Percentiles rank a stretch among this genome's conserved stretches.
phyloP scores from a whole-genome alignment of 805 yeast species.

The Saccharomycopsis capsularis region DNA sequence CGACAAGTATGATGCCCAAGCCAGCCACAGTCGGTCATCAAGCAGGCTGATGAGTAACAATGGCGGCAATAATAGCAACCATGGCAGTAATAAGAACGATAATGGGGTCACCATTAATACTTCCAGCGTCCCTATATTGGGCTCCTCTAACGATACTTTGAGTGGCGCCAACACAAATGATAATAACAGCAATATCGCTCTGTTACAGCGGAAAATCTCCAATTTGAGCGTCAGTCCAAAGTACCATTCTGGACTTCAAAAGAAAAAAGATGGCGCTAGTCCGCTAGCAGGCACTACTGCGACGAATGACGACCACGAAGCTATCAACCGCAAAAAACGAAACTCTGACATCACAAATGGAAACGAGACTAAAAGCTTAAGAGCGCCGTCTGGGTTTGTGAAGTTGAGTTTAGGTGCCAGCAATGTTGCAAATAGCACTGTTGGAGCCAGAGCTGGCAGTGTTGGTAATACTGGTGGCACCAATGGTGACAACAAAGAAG shows the following conservation, averaged over 20 bases:
- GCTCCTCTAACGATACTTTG: too few species aligned
- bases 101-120: neutral
- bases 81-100: neutral
- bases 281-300: too few species aligned
- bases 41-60: neutral
- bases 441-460: neutral
- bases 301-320: too few species aligned
- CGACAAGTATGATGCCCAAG: slow-evolving; percentile 11
- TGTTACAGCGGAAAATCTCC: neutral
- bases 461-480: neutral
- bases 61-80: neutral
- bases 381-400: too few species aligned
- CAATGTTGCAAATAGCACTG: neutral
- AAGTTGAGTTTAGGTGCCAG: too few species aligned
- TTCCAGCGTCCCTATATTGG: neutral
- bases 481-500: neutral
- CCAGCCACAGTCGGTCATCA: slow-evolving; percentile 1
- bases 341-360: too few species aligned
- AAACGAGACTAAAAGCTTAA: too few species aligned
- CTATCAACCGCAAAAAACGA: too few species aligned
- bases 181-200: slow-evolving; percentile 2
- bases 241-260: neutral
- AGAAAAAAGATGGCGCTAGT: too few species aligned
- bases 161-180: neutral
- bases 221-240: slow-evolving; percentile 2